Conservation (phyloP, 2,329 filamentous ascomycete species). For the Cercospora beticola region DNA sequence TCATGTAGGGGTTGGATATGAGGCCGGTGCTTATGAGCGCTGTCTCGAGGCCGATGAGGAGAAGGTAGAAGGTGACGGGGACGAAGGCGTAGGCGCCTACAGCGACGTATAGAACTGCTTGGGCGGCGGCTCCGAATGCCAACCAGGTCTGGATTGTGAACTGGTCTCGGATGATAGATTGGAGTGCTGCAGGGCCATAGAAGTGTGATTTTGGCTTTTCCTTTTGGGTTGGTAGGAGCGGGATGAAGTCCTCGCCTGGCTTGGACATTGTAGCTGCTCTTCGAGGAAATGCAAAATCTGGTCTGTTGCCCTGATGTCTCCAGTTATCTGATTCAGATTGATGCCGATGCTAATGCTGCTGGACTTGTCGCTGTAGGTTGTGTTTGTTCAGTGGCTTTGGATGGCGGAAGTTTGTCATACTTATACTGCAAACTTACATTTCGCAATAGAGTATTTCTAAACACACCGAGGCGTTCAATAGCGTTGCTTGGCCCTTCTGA, state of each 20-base stretch:
- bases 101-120: constrained; percentile 41
- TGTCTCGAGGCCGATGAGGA: constrained; percentile 38
- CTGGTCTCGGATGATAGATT: constrained; percentile 37
- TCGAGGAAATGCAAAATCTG: too few relatives aligned
- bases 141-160: constrained; percentile 46
- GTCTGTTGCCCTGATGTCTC: background rate
- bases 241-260: constrained; percentile 16
- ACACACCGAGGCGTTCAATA: background rate
- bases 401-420: background rate
- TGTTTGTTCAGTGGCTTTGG: background rate
- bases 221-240: constrained; percentile 19
- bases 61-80: constrained; percentile 38
- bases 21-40: constrained; percentile 38
- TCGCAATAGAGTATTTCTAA: background rate
- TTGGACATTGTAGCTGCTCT: background rate
- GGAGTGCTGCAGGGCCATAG: constrained; percentile 15
- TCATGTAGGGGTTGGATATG: constrained; percentile 43
- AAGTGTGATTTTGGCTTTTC: constrained; percentile 17
- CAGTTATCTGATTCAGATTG: too few relatives aligned
- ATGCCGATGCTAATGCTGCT: too few relatives aligned
- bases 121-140: constrained; percentile 42
- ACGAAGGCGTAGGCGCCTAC: constrained; percentile 40
- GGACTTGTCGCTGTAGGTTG: background rate
- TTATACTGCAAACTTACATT: background rate
- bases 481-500: background rate